These are phyloP conservation scores for Globisporangium barbulae DNA, from an alignment of 352 stramenopile genomes.

Conservation along the genomic window DNA sequence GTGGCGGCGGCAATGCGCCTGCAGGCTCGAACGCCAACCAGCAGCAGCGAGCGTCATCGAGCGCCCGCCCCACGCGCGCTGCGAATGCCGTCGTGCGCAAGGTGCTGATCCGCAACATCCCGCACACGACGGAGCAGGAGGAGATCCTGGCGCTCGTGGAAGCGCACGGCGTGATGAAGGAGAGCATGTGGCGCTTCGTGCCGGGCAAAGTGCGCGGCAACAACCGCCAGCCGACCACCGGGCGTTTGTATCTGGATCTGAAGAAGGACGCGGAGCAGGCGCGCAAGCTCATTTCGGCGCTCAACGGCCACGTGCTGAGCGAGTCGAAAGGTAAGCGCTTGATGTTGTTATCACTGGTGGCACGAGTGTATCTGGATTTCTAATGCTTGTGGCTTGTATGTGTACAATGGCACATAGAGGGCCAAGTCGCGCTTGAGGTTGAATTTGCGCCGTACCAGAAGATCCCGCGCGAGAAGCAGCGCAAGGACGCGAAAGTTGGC, in stretches of 20 bases:
- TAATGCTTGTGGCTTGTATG: neutral
- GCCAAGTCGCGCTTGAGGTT: constrained; percentile 36
- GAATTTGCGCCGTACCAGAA: constrained; percentile 81
- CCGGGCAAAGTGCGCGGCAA: constrained; percentile 44
- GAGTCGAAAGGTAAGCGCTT: constrained; percentile 27
- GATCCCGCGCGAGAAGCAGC: constrained; percentile 73
- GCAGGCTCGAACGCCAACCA: neutral
- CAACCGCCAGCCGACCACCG: constrained; percentile 47
- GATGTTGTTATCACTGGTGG: neutral
- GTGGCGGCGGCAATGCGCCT: constrained; percentile 13
- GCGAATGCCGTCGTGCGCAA: constrained; percentile 48
- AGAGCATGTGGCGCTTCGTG: constrained; percentile 66
- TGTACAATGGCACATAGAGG: constrained; percentile 2
- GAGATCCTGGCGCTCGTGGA: constrained; percentile 35
- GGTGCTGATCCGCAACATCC: constrained; percentile 68
- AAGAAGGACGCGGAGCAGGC: constrained; percentile 59
- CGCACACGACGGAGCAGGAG: constrained; percentile 37
- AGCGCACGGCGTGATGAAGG: constrained; percentile 29
- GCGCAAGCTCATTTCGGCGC: constrained; percentile 40
- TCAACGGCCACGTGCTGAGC: constrained; percentile 46
- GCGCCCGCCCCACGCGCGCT: constrained; percentile 30
- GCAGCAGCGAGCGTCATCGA: constrained; percentile 3
- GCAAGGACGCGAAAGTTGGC: constrained; percentile 72
- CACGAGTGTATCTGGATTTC: neutral
- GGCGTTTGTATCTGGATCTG: constrained; percentile 70